Evolutionary conservation across 495 filamentous ascomycete species (phyloP), one percentile per base, ranked within the genome.

Genomic region (Neurospora tetrasperma): DNA sequence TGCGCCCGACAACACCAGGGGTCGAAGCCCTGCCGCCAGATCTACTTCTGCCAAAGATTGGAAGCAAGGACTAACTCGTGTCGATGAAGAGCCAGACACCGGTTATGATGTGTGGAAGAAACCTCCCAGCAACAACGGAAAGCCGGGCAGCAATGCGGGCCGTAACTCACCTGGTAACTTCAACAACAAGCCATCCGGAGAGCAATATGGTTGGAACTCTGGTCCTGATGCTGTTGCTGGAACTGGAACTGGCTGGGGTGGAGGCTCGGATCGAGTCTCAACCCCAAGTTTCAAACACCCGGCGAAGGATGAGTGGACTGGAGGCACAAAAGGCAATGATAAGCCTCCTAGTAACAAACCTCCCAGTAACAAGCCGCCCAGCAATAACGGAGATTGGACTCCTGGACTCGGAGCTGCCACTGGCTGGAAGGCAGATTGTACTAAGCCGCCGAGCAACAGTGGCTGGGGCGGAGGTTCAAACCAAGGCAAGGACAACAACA

Each of bases 391-490:
- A 66, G 54, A 66, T 66, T 66, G 54, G 54, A 66, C 54, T 38
- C 72, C 73, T 69, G 78, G 71, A 12, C 48, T 69, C 70, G 59
- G 62, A 59, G 71, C 39, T 39, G 39, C 23, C 31, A 10, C 69
- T 31, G 43, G 54, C 14, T 66, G 54, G 54, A 66, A 31, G 54
- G 54, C 54, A 66, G 54, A 72, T 48, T 46, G 44, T 27, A 46
- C 69, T 11, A 69, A 70, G 43, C 27, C 48, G n/a, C 38, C 59
- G 16, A 75, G 20, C 18, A 68, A 62, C 74, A 43, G 14, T 16
- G 27, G 70, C 4, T 44, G 69, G 71, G 42, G 27, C 8, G 18
- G 62, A 74, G 48, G 46, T 43, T 35, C 38, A 40, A 39, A 42
- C 35, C n/a, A 62, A 16, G 42, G 75, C 70, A 66, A 35, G 12